A percentile compares a stretch with the other conserved stretches of the same genome.
phyloP scores from a whole-genome alignment of 495 filamentous ascomycete species.

The Penicillium bovifimosum region DNA sequence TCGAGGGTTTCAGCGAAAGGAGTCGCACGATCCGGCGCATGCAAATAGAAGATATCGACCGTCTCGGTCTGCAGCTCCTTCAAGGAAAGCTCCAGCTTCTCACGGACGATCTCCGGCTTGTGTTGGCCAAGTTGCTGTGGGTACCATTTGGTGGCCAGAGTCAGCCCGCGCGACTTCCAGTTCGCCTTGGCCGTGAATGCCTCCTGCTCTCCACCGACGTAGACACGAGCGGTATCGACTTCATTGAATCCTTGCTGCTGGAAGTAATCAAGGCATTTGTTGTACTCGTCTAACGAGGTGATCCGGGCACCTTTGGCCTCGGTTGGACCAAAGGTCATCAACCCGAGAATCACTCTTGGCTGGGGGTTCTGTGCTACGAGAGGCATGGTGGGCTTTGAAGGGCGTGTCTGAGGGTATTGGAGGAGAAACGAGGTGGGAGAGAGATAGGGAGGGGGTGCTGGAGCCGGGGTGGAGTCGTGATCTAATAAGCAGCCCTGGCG shows the following conservation, averaged over 20 bases:
- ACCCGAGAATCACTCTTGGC: constrained; percentile 52
- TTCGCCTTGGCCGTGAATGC: constrained; percentile 68
- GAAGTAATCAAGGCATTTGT: constrained; percentile 60
- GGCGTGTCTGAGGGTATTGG: not conserved
- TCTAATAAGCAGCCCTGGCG: not conserved
- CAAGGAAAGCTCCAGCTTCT: constrained; percentile 59
- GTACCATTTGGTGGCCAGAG: constrained; percentile 80
- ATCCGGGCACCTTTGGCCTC: constrained; percentile 58
- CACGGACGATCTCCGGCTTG: constrained; percentile 52
- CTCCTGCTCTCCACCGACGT: constrained; percentile 72
- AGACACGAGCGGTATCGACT: constrained; percentile 73
- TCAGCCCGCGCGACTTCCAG: constrained; percentile 80
- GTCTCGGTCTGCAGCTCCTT: constrained; percentile 67
- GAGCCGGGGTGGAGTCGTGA: constrained; percentile 9
- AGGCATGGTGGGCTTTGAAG: constrained; percentile 39
- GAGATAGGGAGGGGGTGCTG: constrained; percentile 8
- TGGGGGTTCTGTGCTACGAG: constrained; percentile 47
- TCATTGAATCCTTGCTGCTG: constrained; percentile 72
- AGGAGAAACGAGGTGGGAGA: not conserved
- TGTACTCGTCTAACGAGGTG: constrained; percentile 61
- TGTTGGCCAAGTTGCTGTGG: constrained; percentile 55
- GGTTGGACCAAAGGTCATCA: constrained; percentile 57
- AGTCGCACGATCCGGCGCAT: constrained; percentile 72
- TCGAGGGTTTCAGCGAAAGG: constrained; percentile 77
- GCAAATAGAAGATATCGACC: constrained; percentile 86